Conservation (phyloP, 495 filamentous ascomycete species). For the Aspergillus cavernicola region DNA sequence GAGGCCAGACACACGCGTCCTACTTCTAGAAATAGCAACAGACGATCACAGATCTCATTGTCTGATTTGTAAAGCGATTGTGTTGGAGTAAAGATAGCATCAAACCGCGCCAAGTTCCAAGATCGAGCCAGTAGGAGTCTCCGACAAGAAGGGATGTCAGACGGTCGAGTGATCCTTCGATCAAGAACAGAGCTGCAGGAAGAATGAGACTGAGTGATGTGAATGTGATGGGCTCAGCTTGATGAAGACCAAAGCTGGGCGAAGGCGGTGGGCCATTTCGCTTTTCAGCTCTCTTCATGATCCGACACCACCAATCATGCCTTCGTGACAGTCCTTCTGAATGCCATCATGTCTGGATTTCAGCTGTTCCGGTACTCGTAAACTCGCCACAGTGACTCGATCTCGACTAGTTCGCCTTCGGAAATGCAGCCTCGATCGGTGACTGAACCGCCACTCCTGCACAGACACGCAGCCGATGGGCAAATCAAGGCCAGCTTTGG, state of each 20-base stretch:
- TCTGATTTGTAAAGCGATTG: not conserved
- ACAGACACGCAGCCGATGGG: constrained; percentile 27
- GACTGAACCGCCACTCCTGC: constrained; percentile 41
- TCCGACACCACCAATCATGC: not conserved
- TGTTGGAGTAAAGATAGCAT: not conserved
- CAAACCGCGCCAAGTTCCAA: not conserved
- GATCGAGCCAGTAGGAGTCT: not conserved
- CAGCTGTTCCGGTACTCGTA: constrained; percentile 13
- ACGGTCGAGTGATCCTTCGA: not conserved
- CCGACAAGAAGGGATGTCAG: not conserved
- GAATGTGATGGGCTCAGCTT: constrained; percentile 4
- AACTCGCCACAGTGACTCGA: constrained; percentile 24
- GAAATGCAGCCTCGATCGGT: constrained; percentile 26
- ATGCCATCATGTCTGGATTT: constrained; percentile 11
- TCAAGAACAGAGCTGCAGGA: constrained; percentile 6
- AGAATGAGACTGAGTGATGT: not conserved
- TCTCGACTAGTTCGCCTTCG: constrained; percentile 23
- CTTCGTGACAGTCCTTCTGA: not conserved
- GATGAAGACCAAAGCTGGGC: not conserved
- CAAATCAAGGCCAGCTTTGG: constrained; percentile 18
- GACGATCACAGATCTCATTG: not conserved
- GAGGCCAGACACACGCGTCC: not conserved
- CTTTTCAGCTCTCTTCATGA: constrained; percentile 11
- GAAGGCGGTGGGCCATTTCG: constrained; percentile 2
- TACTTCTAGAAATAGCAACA: no score